Evolutionary conservation across 495 filamentous ascomycete species (phyloP).

Genomic region (Polyplosphaeria fusca): DNA sequence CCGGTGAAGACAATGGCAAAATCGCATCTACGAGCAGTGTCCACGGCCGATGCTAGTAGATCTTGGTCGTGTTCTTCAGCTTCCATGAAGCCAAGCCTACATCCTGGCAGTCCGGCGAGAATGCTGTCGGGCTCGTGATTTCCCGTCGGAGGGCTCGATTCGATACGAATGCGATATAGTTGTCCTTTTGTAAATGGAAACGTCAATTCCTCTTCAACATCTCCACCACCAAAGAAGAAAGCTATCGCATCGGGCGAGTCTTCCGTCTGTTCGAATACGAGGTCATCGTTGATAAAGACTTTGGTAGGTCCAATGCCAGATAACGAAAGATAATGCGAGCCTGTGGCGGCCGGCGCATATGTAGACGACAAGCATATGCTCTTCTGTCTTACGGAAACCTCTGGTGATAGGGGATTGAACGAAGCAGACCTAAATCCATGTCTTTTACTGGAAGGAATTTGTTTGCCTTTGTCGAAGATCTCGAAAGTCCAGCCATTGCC

Average conservation of each 20-base stretch:
- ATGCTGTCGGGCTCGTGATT: neutral
- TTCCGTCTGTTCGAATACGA: slow-evolving; percentile 10
- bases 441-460: neutral
- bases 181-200: slow-evolving; percentile 14
- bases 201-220: slow-evolving; percentile 16
- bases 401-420: slow-evolving; percentile 7
- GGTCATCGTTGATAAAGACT: slow-evolving; percentile 17
- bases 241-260: slow-evolving; percentile 17
- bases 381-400: neutral
- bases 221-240: slow-evolving; percentile 17
- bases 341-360: slow-evolving; percentile 4
- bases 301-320: slow-evolving; percentile 17
- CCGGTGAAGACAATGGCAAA: slow-evolving; percentile 28
- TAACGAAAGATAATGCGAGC: slow-evolving; percentile 16
- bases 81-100: slow-evolving; percentile 28
- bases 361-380: slow-evolving; percentile 9
- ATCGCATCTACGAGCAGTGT: slow-evolving; percentile 9
- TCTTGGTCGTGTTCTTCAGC: slow-evolving; percentile 16
- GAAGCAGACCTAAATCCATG: neutral
- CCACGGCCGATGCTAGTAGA: slow-evolving; percentile 13
- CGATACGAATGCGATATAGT: slow-evolving; percentile 7
- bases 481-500: slow-evolving; percentile 11
- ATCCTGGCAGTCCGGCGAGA: slow-evolving; percentile 13
- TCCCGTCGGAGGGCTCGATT: slow-evolving; percentile 5
- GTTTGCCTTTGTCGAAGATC: slow-evolving; percentile 15